Conservation (phyloP, 441 rosid genomes). For the Dalechampia spathulata region DNA sequence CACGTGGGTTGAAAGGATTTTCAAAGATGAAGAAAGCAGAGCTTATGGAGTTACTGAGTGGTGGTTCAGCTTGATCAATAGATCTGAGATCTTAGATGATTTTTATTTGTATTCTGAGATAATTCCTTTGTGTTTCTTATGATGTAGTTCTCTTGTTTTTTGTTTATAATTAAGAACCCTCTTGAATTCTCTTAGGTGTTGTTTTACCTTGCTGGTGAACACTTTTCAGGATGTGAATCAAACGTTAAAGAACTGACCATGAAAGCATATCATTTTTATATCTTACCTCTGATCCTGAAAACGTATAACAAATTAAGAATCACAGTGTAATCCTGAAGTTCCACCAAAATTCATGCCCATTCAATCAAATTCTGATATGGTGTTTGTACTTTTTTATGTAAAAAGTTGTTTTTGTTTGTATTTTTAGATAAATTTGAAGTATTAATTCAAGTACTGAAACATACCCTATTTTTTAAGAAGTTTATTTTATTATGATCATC, state of each 20-base stretch:
- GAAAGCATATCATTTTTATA: neutral
- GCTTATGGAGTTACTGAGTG: slow-evolving; percentile 46
- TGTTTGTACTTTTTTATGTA: too few species aligned
- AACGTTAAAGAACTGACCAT: neutral
- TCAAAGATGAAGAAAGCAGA: slow-evolving; percentile 72
- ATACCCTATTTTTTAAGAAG: too few species aligned
- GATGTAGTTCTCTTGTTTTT: neutral
- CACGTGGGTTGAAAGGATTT: slow-evolving; percentile 61
- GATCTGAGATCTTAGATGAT: neutral
- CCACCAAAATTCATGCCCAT: too few species aligned
- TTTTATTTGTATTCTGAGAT: slow-evolving; percentile 2
- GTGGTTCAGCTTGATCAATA: slow-evolving; percentile 20
- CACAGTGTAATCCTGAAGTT: too few species aligned
- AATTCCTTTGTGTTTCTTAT: slow-evolving; percentile 8
- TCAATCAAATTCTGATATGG: too few species aligned
- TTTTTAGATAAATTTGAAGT: too few species aligned
- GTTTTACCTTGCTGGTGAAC: neutral
- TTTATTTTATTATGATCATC: too few species aligned
- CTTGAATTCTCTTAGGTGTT: neutral
- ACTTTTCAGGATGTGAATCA: neutral
- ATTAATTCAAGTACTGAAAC: too few species aligned
- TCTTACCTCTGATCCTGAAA: too few species aligned
- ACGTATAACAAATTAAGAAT: too few species aligned
- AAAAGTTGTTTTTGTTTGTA: too few species aligned
- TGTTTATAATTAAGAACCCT: neutral